Evolutionary conservation across 1,139 yeast species (phyloP).

Genomic region (Hyphopichia buzzinii): DNA sequence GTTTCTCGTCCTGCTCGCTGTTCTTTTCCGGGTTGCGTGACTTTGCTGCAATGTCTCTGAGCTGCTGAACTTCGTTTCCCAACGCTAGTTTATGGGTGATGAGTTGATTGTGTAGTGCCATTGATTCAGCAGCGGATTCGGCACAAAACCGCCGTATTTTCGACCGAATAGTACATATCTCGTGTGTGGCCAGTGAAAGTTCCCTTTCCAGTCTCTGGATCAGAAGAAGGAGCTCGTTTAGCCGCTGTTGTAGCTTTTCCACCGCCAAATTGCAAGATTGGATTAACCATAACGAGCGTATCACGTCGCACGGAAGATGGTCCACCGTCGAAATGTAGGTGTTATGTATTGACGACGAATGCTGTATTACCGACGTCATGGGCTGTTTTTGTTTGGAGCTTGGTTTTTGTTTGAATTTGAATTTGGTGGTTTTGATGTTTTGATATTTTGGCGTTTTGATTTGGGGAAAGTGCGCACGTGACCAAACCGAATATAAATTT

Average conservation of each 20-base stretch:
- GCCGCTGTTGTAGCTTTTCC: slow-evolving; percentile 18
- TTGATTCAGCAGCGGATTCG: slow-evolving; percentile 37
- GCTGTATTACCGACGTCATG: slow-evolving; percentile 16
- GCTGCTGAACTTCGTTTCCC: slow-evolving; percentile 29
- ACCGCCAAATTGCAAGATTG: slow-evolving; percentile 37
- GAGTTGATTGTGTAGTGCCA: slow-evolving; percentile 34
- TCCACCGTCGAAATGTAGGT: slow-evolving; percentile 46
- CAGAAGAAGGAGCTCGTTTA: slow-evolving; percentile 15
- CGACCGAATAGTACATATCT: slow-evolving; percentile 11
- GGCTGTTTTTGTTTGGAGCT: neutral
- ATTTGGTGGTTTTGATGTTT: no score
- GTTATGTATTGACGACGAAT: slow-evolving; percentile 29
- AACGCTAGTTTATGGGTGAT: slow-evolving; percentile 30
- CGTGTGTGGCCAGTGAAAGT: slow-evolving; percentile 5
- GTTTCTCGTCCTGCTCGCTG: slow-evolving; percentile 16
- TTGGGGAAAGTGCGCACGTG: no score
- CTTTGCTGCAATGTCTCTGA: slow-evolving; percentile 17
- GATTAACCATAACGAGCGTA: slow-evolving; percentile 46
- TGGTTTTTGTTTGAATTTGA: no score
- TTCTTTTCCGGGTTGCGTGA: slow-evolving; percentile 10
- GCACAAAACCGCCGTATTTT: slow-evolving; percentile 13
- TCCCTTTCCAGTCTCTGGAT: slow-evolving; percentile 6
- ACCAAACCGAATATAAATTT: no score
- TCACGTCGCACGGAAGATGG: slow-evolving; percentile 46
- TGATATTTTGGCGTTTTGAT: no score